phyloP scores from a whole-genome alignment of 2,329 filamentous ascomycete genomes.

The Xylaria sp. region DNA sequence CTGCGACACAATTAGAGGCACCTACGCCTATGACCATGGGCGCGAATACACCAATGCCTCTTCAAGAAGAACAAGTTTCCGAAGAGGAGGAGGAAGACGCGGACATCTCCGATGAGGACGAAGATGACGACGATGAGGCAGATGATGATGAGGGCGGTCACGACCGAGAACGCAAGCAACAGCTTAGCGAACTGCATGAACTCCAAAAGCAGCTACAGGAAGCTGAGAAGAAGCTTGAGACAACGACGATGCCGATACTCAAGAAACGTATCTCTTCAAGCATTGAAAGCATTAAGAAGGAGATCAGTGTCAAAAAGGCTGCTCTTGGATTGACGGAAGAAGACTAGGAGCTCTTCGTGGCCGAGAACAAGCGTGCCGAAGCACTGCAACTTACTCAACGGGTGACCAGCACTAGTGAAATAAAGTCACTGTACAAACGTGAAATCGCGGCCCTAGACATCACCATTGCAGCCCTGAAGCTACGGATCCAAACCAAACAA shows the following conservation, averaged over 20 bases:
- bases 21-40: constrained; percentile 53
- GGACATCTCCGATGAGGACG: constrained; percentile 55
- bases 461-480: not conserved
- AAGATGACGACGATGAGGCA: constrained; percentile 58
- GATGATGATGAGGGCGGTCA: constrained; percentile 61
- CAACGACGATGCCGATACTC: constrained; percentile 54
- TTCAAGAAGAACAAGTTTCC: constrained; percentile 52
- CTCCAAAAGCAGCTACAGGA: constrained; percentile 50
- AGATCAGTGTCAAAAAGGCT: constrained; percentile 45
- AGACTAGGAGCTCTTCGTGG: constrained; percentile 32
- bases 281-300: constrained; percentile 53
- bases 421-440: not conserved
- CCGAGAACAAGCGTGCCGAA: constrained; percentile 6
- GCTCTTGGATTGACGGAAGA: constrained; percentile 41
- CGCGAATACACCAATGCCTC: constrained; percentile 51
- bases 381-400: not conserved
- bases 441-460: not conserved
- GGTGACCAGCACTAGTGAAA: not conserved
- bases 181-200: constrained; percentile 58
- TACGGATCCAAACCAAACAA: not conserved
- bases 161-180: constrained; percentile 60
- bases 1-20: constrained; percentile 50
- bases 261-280: constrained; percentile 55
- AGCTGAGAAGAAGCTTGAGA: constrained; percentile 51
- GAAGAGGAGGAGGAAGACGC: constrained; percentile 50